Evolutionary conservation across 495 filamentous ascomycete species (phyloP), one percentile per base, ranked within the genome.

Genomic region (Aspergillus bridgeri): DNA sequence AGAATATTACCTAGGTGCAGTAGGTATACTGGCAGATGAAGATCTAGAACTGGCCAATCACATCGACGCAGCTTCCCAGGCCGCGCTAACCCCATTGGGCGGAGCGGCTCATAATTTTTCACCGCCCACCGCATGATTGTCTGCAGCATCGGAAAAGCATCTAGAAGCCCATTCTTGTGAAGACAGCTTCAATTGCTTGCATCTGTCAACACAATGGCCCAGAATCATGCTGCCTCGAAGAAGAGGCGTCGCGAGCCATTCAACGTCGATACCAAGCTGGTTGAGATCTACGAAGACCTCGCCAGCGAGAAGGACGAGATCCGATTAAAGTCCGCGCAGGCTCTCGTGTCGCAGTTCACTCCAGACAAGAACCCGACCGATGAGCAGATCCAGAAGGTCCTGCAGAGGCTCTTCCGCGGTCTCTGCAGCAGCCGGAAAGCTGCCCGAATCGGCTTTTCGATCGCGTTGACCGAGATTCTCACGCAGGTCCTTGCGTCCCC

Each of bases 351-450:
- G 15, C 75, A 79, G 54, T 80, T 80, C 51, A 75, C 79, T 0
- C 63, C 73, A 11, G 69, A 77, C 38, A 66, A 74, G 61, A 69
- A 67, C 43, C 68, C 73, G 7, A 62, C 67, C 21, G 72, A 71
- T 56, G 76, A 77, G 11, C 71, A 77, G 57, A 67, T 81, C 29
- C 62, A 70, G 53, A 77, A 78, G 60, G 64, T 67, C 0, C 65
- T 89, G 38, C 75, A 74, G 58, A 78, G 92, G 29, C 79, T 98
- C 15, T 89, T 96, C 64, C 85, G 89, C 47, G 94, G 94, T 42
- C 82, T 98, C 23, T 90, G 92, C 54, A 96, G 91, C 66, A 88
- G 91, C 46, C 83, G 90, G 21, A 96, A 96, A 74, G 92, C 89
- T 15, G 91, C 93, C 27, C 81, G 94, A 23, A 73, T 92, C 55